Evolutionary conservation across 2,329 filamentous ascomycete genomes (phyloP).

Genomic region (Teratosphaeria pseudoeucalypti): DNA sequence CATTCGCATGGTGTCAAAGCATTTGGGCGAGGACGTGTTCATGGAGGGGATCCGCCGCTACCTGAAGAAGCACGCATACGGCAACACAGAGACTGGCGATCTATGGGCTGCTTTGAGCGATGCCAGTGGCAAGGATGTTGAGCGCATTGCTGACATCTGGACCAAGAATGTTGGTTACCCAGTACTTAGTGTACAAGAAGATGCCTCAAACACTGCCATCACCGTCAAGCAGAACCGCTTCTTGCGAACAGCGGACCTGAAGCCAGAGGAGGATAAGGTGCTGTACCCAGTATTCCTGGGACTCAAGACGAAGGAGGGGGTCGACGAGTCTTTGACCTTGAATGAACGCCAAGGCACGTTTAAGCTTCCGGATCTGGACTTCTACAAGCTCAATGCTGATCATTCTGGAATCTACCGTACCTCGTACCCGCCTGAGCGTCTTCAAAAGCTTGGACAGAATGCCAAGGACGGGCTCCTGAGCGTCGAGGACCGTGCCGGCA

Average conservation of each 20-base stretch:
- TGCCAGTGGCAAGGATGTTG: slow-evolving; percentile 83
- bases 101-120: slow-evolving; percentile 81
- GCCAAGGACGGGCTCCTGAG: slow-evolving; percentile 70
- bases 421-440: slow-evolving; percentile 70
- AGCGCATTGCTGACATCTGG: slow-evolving; percentile 89
- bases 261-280: slow-evolving; percentile 81
- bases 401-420: slow-evolving; percentile 90
- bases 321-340: slow-evolving; percentile 67
- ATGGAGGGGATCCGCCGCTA: slow-evolving; percentile 85
- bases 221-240: slow-evolving; percentile 92
- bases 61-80: slow-evolving; percentile 92
- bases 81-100: slow-evolving; percentile 84
- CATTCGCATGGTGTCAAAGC: slow-evolving; percentile 92
- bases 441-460: slow-evolving; percentile 78
- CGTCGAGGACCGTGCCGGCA: slow-evolving; percentile 85
- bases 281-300: slow-evolving; percentile 85
- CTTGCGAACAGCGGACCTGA: slow-evolving; percentile 82
- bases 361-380: slow-evolving; percentile 68
- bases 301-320: slow-evolving; percentile 70
- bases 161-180: slow-evolving; percentile 94
- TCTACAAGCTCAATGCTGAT: slow-evolving; percentile 95
- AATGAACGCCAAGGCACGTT: slow-evolving; percentile 64
- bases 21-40: slow-evolving; percentile 84
- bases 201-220: slow-evolving; percentile 59
- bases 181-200: slow-evolving; percentile 76